Percentiles rank a stretch among this genome's conserved stretches.
These are phyloP conservation scores for Fusarium sp. DNA, from an alignment of 2,329 filamentous ascomycete genomes.

Conservation along the genomic window DNA sequence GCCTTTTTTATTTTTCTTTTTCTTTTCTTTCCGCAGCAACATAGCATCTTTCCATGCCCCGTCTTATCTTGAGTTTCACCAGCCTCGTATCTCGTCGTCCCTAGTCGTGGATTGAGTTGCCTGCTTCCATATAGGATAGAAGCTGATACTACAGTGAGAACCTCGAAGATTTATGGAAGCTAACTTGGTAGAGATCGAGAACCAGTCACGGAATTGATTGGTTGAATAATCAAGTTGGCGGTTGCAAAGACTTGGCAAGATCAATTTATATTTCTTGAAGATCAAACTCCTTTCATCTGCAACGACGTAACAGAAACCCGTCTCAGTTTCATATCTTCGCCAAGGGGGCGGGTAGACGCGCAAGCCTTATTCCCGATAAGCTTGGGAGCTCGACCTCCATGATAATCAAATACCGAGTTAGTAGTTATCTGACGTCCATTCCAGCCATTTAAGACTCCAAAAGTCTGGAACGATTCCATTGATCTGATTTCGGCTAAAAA, in stretches of 20 bases:
- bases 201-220: not conserved
- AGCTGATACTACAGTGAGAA: not conserved
- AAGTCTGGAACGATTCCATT: constrained; percentile 16
- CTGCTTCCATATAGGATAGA: not conserved
- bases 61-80: not conserved
- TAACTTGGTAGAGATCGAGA: not conserved
- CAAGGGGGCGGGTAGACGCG: constrained; percentile 23
- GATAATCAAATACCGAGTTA: not conserved
- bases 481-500: constrained; percentile 7
- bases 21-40: not conserved
- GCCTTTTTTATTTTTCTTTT: too few species aligned
- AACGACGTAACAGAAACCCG: constrained; percentile 4
- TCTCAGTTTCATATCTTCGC: constrained; percentile 21
- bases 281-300: constrained; percentile 3
- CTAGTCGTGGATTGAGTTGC: not conserved
- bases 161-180: not conserved
- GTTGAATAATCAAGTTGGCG: not conserved
- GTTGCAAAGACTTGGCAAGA: not conserved
- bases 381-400: not conserved
- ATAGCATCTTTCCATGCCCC: not conserved
- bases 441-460: not conserved
- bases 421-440: not conserved
- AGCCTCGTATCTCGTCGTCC: not conserved
- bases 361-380: constrained; percentile 37
- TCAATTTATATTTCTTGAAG: not conserved